Base-by-base conservation (phyloP, 208 protist species). In the Trypanosoma congolense region DNA sequence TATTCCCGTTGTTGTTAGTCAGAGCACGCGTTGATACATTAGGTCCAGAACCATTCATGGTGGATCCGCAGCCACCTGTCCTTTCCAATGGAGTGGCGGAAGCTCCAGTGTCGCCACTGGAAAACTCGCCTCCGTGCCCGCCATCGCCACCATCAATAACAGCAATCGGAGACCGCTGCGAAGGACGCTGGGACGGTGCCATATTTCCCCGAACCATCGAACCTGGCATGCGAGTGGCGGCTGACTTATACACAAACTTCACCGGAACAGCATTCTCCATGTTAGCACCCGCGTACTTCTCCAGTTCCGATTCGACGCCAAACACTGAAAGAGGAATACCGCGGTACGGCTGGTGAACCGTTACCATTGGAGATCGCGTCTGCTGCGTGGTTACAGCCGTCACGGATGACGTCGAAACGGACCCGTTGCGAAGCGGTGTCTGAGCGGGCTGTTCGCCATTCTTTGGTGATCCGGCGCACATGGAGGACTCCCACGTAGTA, bases 131-230 rank as follows among this genome's bases (percentile, higher is more conserved):
- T 9, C 22, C 50, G 21, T 44, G 46, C n/a, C 48, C 58, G 21
- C 24, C 35, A 18, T 48, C 61, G 26, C 44, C 33, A 25, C 22
- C 28, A 25, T 66, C 61, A n/a, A 59, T 33, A 1, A 31, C 61
- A 10, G 61, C 36, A 21, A 66, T 66, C 1, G 61, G 61, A 5
- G 61, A 66, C 30, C 61, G 61, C 51, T 66, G 61, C 42, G 61
- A 29, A 16, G 52, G 30, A 35, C 61, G 52, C 29, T 21, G 48
- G 12, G 1, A 18, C 0, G 33, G 46, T n/a, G 21, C 14, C 6
- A 30, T 36, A 2, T 3, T 18, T 4, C 55, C 40, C 12, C 36
- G 21, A 18, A 43, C 30, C 9, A 6, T 51, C 0, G 26, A 31
- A 29, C 28, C 44, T 48, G 57, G 31, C 9, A 33, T 47, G 16